Conservation (phyloP, 2,329 filamentous ascomycete genomes). For the Ophiocordyceps australis region DNA sequence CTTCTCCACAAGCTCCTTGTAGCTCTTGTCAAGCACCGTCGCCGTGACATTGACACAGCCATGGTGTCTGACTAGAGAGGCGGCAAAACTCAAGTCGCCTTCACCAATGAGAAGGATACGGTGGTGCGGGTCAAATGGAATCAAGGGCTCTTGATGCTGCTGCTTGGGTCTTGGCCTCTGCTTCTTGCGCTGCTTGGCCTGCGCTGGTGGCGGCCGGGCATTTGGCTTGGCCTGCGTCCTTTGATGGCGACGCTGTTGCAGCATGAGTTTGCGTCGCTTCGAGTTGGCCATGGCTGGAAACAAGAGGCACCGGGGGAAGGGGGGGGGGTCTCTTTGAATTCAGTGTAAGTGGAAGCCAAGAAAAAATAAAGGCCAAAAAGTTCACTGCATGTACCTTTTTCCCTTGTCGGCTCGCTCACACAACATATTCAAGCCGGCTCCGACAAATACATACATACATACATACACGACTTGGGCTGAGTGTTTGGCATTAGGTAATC, state of each 20-base stretch:
- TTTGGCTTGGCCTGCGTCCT: neutral
- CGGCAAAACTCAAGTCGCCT: slow-evolving; percentile 64
- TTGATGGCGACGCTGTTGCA: slow-evolving; percentile 2
- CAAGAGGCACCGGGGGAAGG: too few species aligned
- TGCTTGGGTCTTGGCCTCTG: slow-evolving; percentile 5
- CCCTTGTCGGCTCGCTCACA: too few species aligned
- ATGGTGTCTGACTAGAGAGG: slow-evolving; percentile 46
- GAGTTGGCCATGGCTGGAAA: slow-evolving; percentile 6
- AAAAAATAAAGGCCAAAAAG: too few species aligned
- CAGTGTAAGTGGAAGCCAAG: too few species aligned
- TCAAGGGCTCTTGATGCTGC: slow-evolving; percentile 22
- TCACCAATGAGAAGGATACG: slow-evolving; percentile 63
- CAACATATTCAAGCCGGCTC: too few species aligned
- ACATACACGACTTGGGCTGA: too few species aligned
- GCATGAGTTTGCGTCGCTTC: slow-evolving; percentile 5
- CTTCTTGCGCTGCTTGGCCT: slow-evolving; percentile 1
- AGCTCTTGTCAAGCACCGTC: slow-evolving; percentile 45
- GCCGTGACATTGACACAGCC: slow-evolving; percentile 48
- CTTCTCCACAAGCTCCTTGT: slow-evolving; percentile 44
- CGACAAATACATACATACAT: too few species aligned
- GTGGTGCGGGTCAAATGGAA: slow-evolving; percentile 50
- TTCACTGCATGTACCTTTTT: too few species aligned
- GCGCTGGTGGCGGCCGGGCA: slow-evolving; percentile 6
- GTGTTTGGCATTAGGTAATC: too few species aligned
- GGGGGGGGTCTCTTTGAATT: too few species aligned